Evolutionary conservation across 345 rosid species (phyloP).

Genomic region (Brassica napus): Da-Ae NC_063447.1:7575001-7575500

Average conservation of each 20-base stretch:
- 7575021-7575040: too few species aligned
- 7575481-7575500: neutral
- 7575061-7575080: neutral
- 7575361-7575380: neutral
- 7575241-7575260: neutral
- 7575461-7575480: neutral
- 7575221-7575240: neutral
- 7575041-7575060: neutral
- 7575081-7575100: neutral
- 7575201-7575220: neutral
- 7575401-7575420: neutral
- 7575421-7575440: neutral
- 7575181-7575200: neutral
- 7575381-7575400: neutral
- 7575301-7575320: neutral
- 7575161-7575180: neutral
- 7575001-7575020: neutral
- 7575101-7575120: neutral
- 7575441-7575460: neutral
- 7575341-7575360: neutral
- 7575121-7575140: neutral
- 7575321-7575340: neutral
- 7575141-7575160: neutral
- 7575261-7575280: too few species aligned
- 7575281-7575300: neutral